phyloP scores from a whole-genome alignment of 805 yeast genomes.

The Barnettozyma sucrosica region DNA sequence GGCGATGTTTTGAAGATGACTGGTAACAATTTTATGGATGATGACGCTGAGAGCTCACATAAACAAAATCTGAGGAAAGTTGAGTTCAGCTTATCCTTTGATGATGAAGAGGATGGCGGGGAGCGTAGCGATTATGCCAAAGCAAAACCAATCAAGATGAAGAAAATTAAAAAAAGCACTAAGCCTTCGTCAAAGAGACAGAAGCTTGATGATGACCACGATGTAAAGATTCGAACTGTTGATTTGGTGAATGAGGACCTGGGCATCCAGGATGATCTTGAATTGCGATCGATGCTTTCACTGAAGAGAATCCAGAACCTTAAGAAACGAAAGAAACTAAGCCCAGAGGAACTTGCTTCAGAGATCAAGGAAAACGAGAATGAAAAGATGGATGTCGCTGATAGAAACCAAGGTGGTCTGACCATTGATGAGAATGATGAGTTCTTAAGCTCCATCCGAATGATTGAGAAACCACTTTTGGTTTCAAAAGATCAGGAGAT shows the following conservation, averaged over 20 bases:
- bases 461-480: neutral
- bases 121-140: constrained; percentile 19
- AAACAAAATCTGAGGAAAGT: constrained; percentile 1
- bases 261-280: constrained; percentile 19
- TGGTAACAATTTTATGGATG: neutral
- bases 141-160: constrained; percentile 27
- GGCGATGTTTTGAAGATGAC: constrained; percentile 3
- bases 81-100: constrained; percentile 10
- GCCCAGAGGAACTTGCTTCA: constrained; percentile 19
- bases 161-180: constrained; percentile 24
- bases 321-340: constrained; percentile 15
- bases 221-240: constrained; percentile 23
- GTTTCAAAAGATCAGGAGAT: neutral
- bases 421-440: constrained; percentile 32
- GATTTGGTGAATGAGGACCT: constrained; percentile 23
- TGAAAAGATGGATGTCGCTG: constrained; percentile 15
- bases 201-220: constrained; percentile 13
- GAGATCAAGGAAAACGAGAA: constrained; percentile 19
- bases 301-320: constrained; percentile 13
- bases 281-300: constrained; percentile 24
- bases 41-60: neutral
- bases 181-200: constrained; percentile 7
- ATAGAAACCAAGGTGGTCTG: constrained; percentile 14
- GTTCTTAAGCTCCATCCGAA: constrained; percentile 27
- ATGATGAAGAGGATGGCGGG: constrained; percentile 11